Evolutionary conservation across 139 green algal species (phyloP).

Genomic region (Coelastrella sp.): DNA sequence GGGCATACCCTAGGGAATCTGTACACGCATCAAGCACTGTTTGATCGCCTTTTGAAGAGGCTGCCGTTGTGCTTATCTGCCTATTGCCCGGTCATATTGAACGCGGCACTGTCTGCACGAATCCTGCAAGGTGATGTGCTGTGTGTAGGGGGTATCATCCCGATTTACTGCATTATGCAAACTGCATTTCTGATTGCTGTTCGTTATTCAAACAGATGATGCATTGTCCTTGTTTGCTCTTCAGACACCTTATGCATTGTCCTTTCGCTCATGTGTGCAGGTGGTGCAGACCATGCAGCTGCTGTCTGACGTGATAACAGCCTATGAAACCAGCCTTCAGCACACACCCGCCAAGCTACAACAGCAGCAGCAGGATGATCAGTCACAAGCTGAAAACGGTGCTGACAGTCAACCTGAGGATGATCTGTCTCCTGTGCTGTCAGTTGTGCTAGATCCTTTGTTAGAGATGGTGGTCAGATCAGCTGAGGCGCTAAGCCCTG

Average conservation of each 20-base stretch:
- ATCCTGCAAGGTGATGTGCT: too few relatives aligned
- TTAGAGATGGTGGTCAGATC: slow-evolving; percentile 64
- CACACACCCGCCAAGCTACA: not conserved
- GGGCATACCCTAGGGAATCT: not conserved
- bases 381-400: not conserved
- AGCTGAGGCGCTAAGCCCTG: slow-evolving; percentile 37
- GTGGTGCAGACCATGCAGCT: slow-evolving; percentile 69
- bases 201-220: too few relatives aligned
- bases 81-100: too few relatives aligned
- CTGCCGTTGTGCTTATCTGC: too few relatives aligned
- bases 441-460: slow-evolving; percentile 77
- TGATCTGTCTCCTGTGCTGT: slow-evolving; percentile 62
- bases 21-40: not conserved
- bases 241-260: not conserved
- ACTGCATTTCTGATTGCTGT: too few relatives aligned
- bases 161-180: too few relatives aligned
- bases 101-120: too few relatives aligned
- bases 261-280: slow-evolving; percentile 53
- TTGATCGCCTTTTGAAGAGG: too few relatives aligned
- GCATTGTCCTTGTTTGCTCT: not conserved
- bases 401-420: not conserved
- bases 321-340: slow-evolving; percentile 71
- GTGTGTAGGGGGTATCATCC: too few relatives aligned
- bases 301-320: slow-evolving; percentile 73
- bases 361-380: not conserved